Evolutionary conservation across 2,329 filamentous ascomycete genomes (phyloP), one percentile per base, ranked within the genome.

Genomic region (Colletotrichum sp.): DNA sequence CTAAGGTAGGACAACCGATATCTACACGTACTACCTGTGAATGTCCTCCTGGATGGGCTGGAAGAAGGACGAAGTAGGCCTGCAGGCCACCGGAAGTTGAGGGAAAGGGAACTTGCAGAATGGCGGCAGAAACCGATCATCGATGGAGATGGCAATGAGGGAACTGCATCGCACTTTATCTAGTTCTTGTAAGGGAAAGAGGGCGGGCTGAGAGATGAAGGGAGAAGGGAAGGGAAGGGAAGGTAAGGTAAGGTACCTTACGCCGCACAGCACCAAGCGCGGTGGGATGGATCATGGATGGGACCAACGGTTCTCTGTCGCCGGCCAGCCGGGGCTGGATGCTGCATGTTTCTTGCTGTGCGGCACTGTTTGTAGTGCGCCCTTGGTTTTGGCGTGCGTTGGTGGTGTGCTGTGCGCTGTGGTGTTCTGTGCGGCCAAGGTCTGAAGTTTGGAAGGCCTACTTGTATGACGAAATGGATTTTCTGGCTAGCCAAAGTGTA

Each of bases 391-490:
- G 48, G 56, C 18, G 18, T 38, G 18, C 18, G 18, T 43, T 43
- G 55, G 38, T 69, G 48, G 36, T 13, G 18, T 30, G 36, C 18
- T 18, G 18, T 43, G 55, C n/a, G 55, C n/a, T 64, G 38, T 62
- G 55, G 26, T 64, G 38, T 56, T 61, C 21, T 15, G 26, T 58
- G 8, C 36, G 38, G 32, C 32, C 43, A 48, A 16, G 6, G 26
- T 38, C 28, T 58, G 62, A 52, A 71, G 68, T 28, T 32, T 61
- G 38, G n/a, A 16, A 48, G 62, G 28, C 43, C n/a, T 48, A 13
- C 9, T 48, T 48, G 43, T 55, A 75, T 75, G 73, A 75, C 73
- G 73, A 72, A 66, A 75, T 75, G 24, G 62, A 75, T 67, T 60
- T 61, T 74, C 26, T 58, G 43, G 18, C 61, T 16, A 5, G n/a